phyloP scores from a whole-genome alignment of 768 basidiomycete genomes.

The Postia placenta region DNA sequence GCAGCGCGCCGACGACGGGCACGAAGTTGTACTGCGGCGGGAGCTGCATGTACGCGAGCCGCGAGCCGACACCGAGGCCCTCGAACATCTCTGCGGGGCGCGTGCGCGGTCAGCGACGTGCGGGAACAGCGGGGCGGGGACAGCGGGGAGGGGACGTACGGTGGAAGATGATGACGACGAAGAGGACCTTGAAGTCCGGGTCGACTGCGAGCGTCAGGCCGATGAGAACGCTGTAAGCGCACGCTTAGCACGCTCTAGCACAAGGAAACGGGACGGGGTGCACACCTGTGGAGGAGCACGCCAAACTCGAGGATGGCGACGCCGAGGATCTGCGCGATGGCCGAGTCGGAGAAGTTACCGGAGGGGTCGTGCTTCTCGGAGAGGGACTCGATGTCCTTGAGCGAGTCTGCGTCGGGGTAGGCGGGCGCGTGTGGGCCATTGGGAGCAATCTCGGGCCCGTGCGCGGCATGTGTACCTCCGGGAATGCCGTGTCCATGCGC shows the following conservation, averaged over 20 bases:
- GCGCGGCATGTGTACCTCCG: constrained; percentile 46
- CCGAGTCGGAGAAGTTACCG: constrained; percentile 28
- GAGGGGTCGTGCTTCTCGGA: constrained; percentile 4
- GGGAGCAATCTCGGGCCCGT: constrained; percentile 51
- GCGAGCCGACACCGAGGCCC: constrained; percentile 88
- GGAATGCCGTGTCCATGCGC: constrained; percentile 60
- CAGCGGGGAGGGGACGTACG: constrained; percentile 45
- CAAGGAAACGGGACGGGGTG: too few species aligned
- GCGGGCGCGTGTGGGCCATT: background rate
- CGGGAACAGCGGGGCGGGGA: background rate
- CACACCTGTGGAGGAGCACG: constrained; percentile 75
- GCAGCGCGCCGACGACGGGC: constrained; percentile 50
- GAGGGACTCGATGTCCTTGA: constrained; percentile 10
- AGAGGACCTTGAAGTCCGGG: constrained; percentile 73
- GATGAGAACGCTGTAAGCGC: constrained; percentile 73
- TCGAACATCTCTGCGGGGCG: constrained; percentile 89
- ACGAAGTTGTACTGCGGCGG: constrained; percentile 48
- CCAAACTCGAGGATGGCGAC: constrained; percentile 94
- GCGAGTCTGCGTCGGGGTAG: background rate
- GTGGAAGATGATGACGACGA: constrained; percentile 87
- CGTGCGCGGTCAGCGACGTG: background rate
- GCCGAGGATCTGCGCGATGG: constrained; percentile 72
- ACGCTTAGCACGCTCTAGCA: too few species aligned
- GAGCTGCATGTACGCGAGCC: constrained; percentile 71
- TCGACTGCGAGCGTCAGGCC: constrained; percentile 93